Conservation (phyloP, 2,329 filamentous ascomycete species). For the Pestalotiopsis sp. region DNA sequence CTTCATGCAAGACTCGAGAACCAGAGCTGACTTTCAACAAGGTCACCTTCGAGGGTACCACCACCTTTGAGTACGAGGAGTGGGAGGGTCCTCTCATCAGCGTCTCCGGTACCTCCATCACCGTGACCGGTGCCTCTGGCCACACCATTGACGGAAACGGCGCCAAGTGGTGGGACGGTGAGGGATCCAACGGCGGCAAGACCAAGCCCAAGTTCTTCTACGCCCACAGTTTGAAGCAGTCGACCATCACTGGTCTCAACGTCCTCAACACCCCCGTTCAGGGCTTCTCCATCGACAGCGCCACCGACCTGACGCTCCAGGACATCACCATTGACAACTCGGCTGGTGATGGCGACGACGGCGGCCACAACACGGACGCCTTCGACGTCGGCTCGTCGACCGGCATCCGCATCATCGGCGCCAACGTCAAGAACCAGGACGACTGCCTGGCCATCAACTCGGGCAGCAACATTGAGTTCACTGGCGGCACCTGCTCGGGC, state of each 20-base stretch:
- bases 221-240: conserved; percentile 52
- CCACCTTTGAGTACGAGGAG: conserved; percentile 68
- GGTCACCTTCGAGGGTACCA: conserved; percentile 50
- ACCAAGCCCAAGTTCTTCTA: conserved; percentile 68
- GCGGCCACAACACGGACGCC: conserved; percentile 49
- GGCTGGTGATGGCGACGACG: conserved; percentile 46
- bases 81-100: conserved; percentile 67
- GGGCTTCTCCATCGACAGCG: conserved; percentile 47
- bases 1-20: no score
- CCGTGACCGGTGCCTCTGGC: conserved; percentile 53
- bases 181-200: conserved; percentile 62
- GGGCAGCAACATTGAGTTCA: conserved; percentile 44
- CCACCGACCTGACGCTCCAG: conserved; percentile 43
- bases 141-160: conserved; percentile 60
- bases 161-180: conserved; percentile 61
- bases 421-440: conserved; percentile 59
- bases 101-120: conserved; percentile 59
- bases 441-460: conserved; percentile 62
- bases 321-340: conserved; percentile 60
- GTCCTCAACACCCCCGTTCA: conserved; percentile 60
- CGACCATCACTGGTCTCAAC: conserved; percentile 50
- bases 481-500: conserved; percentile 47
- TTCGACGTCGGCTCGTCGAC: conserved; percentile 49
- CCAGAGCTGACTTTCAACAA: conserved; percentile 11
- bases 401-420: conserved; percentile 45